phyloP scores from a whole-genome alignment of 768 basidiomycete species.

The Pleurotus tuber-regium region DNA sequence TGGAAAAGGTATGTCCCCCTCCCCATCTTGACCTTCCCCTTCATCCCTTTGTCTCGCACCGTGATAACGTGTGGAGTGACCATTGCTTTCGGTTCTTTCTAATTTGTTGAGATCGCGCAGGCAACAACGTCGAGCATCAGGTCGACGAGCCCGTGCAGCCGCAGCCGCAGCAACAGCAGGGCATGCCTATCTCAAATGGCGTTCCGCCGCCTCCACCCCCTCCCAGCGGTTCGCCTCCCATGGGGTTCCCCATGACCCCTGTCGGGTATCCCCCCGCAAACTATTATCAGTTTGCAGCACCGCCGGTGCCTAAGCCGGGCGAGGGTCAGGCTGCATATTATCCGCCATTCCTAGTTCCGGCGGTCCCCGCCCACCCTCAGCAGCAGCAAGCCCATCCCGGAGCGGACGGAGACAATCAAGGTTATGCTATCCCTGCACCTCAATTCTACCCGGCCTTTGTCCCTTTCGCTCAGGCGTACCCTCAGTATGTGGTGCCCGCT shows the following conservation, averaged over 20 bases:
- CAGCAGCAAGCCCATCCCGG: constrained; percentile 18
- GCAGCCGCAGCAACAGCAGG: constrained; percentile 19
- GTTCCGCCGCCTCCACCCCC: constrained; percentile 23
- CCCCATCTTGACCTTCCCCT: constrained; percentile 24
- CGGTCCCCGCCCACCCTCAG: constrained; percentile 33
- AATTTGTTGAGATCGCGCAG: constrained; percentile 57
- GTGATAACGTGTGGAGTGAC: constrained; percentile 21
- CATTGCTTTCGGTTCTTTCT: constrained; percentile 28
- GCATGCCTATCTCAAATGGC: constrained; percentile 40
- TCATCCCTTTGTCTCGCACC: constrained; percentile 31
- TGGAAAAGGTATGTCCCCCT: constrained; percentile 68
- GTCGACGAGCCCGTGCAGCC: constrained; percentile 33
- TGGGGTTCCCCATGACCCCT: constrained; percentile 49
- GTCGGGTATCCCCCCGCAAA: constrained; percentile 48
- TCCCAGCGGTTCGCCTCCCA: constrained; percentile 43
- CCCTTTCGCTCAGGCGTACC: constrained; percentile 44
- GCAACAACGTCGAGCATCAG: constrained; percentile 45
- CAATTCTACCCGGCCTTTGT: constrained; percentile 49
- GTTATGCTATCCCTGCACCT: constrained; percentile 31
- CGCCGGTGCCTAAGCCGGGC: constrained; percentile 49
- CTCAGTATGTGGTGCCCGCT: constrained; percentile 43
- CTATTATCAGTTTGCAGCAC: constrained; percentile 56
- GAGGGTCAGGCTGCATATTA: constrained; percentile 49
- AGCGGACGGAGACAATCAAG: constrained; percentile 40
- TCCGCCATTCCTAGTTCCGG: constrained; percentile 41